Evolutionary conservation across 305 asterid genomes (phyloP), one percentile per base, ranked within the genome.

Genomic region (Withania somnifera): DNA sequence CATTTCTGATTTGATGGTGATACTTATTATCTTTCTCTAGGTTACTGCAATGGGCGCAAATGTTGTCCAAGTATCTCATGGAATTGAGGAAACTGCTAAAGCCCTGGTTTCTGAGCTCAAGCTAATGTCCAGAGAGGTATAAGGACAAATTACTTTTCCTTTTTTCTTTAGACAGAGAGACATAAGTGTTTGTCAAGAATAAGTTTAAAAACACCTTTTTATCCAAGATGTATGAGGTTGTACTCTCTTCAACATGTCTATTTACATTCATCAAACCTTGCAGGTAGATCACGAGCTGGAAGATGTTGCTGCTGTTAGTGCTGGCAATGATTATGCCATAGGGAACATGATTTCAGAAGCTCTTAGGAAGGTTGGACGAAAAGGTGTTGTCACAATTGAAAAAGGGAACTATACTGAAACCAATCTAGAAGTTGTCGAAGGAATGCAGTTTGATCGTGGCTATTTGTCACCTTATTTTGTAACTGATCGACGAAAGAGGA

Each of bases 371-470:
- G 98, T 94, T 36, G 98, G 98, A 69, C 84, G 91, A 84, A 83
- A 61, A 8, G 97, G 97, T 17, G 86, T 93, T 9, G 88, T 94
- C 79, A 88, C 92, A 50, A 89, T 91, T 66, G 92, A 91, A 86
- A 91, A 93, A 86, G 97, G 97, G 32, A 94, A 93, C 85, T 88
- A 89, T 64, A 84, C 91, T 15, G 90, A 89, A 69, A 90, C 78
- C 85, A 88, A 68, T 73, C 86, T 94, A 20, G 92, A 84, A 80
- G 86, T 91, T 24, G 98, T 92, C 22, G 91, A 94, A 85, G 97
- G 97, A 82, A 94, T 94, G 98, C 91, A 92, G 82, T 93, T 93
- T 68, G 95, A 93, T 82, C 97, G 97, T 1, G 97, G 98, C 7
- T 92, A 91, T 85, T 79, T 93, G 69, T 93, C 98, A 87, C 93